phyloP scores from a whole-genome alignment of 1,284 basidiomycete genomes.

The Puccinia polysora region DNA sequence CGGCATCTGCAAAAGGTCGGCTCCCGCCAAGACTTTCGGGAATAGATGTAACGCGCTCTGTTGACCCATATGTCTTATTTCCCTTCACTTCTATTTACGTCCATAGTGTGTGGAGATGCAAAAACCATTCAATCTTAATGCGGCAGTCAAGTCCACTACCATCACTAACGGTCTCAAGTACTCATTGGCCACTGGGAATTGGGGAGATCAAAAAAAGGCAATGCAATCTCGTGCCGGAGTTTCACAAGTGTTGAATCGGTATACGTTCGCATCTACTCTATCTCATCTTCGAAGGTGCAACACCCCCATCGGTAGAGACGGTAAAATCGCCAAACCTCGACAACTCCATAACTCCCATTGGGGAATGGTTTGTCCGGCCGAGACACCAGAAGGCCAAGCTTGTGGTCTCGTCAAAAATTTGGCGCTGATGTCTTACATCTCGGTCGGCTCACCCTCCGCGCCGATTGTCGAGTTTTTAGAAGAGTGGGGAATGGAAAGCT shows the following conservation, averaged over 20 bases:
- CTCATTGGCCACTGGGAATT: slow-evolving; percentile 96
- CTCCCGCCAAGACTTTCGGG: no score
- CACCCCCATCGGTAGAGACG: slow-evolving; percentile 94
- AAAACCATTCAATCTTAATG: slow-evolving; percentile 86
- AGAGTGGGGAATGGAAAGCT: slow-evolving; percentile 90
- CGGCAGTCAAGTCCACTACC: slow-evolving; percentile 90
- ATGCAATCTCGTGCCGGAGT: slow-evolving; percentile 98
- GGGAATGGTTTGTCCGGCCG: slow-evolving; percentile 99
- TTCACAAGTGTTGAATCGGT: slow-evolving; percentile 96
- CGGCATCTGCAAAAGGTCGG: slow-evolving; percentile 87
- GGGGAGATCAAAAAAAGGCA: slow-evolving; percentile 98
- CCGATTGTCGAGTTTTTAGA: slow-evolving; percentile 98
- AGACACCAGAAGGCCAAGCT: slow-evolving; percentile 98
- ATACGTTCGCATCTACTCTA: slow-evolving; percentile 96
- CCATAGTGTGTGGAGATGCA: slow-evolving; percentile 92
- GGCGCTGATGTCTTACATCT: slow-evolving; percentile 95
- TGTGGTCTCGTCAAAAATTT: slow-evolving; percentile 99
- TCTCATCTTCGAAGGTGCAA: slow-evolving; percentile 98
- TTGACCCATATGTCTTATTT: no score
- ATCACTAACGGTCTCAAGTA: slow-evolving; percentile 98
- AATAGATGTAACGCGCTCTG: no score
- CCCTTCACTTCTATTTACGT: no score
- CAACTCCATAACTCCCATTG: slow-evolving; percentile 99
- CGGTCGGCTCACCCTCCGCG: slow-evolving; percentile 90
- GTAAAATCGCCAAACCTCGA: slow-evolving; percentile 98